Conservation (phyloP, 2,329 filamentous ascomycete species). For the Diaporthe nobilis region DNA sequence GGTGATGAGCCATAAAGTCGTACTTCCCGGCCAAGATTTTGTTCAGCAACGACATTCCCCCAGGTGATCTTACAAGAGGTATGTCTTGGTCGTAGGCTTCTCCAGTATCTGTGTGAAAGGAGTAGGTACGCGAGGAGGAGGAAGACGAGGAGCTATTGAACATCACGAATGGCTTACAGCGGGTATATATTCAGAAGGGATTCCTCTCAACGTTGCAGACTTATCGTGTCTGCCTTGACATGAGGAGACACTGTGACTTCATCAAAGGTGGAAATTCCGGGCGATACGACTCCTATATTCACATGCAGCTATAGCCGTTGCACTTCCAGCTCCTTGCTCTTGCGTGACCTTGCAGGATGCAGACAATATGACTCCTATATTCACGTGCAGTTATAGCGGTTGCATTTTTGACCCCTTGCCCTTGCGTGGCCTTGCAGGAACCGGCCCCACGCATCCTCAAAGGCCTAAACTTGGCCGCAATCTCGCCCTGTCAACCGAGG, state of each 20-base stretch:
- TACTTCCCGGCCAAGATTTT: conserved; percentile 20
- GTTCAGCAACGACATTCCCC: conserved; percentile 3
- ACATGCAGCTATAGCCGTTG: conserved; percentile 7
- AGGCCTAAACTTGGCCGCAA: background rate
- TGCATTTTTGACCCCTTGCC: background rate
- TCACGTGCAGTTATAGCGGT: background rate
- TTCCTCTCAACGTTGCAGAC: background rate
- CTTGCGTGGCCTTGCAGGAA: conserved; percentile 6
- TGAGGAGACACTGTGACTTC: background rate
- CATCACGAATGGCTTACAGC: background rate
- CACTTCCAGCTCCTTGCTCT: background rate
- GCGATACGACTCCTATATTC: background rate
- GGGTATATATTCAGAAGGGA: background rate
- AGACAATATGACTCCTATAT: background rate
- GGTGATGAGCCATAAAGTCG: conserved; percentile 19
- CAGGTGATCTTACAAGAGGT: background rate
- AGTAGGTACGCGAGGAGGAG: background rate
- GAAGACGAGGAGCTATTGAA: background rate
- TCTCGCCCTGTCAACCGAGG: background rate
- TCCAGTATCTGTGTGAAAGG: background rate
- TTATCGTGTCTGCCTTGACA: background rate
- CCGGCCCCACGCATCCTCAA: background rate
- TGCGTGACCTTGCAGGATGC: background rate
- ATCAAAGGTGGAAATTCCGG: background rate
- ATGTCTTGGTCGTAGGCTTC: background rate